Conservation (phyloP, 2,329 filamentous ascomycete species). For the Monosporascus sp. region DNA sequence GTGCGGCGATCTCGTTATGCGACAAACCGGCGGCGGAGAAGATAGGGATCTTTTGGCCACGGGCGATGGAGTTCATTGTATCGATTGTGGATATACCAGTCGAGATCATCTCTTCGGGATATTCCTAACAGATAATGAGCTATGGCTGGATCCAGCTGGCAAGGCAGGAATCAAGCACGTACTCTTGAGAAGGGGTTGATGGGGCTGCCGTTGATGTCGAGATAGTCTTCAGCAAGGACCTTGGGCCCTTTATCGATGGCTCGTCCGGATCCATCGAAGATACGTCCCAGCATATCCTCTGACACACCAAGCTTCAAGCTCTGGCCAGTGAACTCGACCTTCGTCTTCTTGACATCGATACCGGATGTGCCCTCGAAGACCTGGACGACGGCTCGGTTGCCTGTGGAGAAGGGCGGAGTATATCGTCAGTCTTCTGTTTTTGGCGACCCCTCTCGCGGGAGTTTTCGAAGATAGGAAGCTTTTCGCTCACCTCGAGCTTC, state of each 20-base stretch:
- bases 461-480: not conserved
- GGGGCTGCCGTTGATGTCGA: slow-evolving; percentile 97
- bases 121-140: slow-evolving; percentile 56
- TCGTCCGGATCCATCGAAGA: slow-evolving; percentile 96
- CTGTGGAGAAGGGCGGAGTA: slow-evolving; percentile 38
- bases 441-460: not conserved
- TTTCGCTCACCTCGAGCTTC: slow-evolving; percentile 79
- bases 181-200: slow-evolving; percentile 98
- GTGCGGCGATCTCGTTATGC: slow-evolving; percentile 98
- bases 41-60: slow-evolving; percentile 99
- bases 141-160: slow-evolving; percentile 3
- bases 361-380: slow-evolving; percentile 96
- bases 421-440: slow-evolving; percentile 6
- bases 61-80: slow-evolving; percentile 96
- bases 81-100: slow-evolving; percentile 99
- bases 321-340: slow-evolving; percentile 94
- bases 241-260: slow-evolving; percentile 99
- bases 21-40: slow-evolving; percentile 98
- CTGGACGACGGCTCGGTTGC: slow-evolving; percentile 91
- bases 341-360: slow-evolving; percentile 99
- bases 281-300: slow-evolving; percentile 98
- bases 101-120: slow-evolving; percentile 99
- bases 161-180: slow-evolving; percentile 29
- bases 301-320: slow-evolving; percentile 98
- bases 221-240: slow-evolving; percentile 93